Conservation (phyloP, 2,329 filamentous ascomycete genomes). For the Elsinoe batatas region DNA sequence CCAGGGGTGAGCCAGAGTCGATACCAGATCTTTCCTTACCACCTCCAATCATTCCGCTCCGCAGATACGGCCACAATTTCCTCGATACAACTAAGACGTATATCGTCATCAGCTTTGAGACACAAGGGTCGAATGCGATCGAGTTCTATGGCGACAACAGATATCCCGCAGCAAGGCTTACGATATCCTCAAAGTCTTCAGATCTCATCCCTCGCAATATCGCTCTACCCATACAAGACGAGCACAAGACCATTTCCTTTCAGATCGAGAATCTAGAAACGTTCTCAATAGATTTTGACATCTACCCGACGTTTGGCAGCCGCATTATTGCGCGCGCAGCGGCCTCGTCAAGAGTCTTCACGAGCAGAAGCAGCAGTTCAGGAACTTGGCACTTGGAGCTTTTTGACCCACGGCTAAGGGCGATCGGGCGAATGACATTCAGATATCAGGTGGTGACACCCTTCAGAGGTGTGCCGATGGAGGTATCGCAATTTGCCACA, state of each 20-base stretch:
- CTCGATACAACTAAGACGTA: conserved; percentile 88
- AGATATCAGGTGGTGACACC: conserved; percentile 94
- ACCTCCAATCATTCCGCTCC: conserved; percentile 87
- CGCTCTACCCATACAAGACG: conserved; percentile 90
- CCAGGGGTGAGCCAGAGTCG: conserved; percentile 57
- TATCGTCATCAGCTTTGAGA: conserved; percentile 82
- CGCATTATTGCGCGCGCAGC: conserved; percentile 96
- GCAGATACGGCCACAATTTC: conserved; percentile 96
- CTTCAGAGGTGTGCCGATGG: conserved; percentile 80
- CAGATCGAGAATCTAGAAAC: conserved; percentile 89
- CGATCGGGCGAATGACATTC: conserved; percentile 90
- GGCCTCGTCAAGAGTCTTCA: conserved; percentile 79
- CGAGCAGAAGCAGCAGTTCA: conserved; percentile 61
- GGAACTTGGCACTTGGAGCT: conserved; percentile 77
- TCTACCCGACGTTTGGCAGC: conserved; percentile 93
- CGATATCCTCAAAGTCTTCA: conserved; percentile 91
- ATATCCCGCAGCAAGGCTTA: conserved; percentile 87
- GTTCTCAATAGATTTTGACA: conserved; percentile 93
- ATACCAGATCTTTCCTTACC: conserved; percentile 88
- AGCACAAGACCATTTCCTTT: conserved; percentile 86
- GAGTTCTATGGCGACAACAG: conserved; percentile 96
- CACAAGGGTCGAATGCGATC: conserved; percentile 62
- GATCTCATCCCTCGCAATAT: conserved; percentile 95
- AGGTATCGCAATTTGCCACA: conserved; percentile 96
- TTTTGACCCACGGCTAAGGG: conserved; percentile 81